Evolutionary conservation across 371 early-diverging fungal species (phyloP).

Genomic region (Conidiobolus incongruus): DNA sequence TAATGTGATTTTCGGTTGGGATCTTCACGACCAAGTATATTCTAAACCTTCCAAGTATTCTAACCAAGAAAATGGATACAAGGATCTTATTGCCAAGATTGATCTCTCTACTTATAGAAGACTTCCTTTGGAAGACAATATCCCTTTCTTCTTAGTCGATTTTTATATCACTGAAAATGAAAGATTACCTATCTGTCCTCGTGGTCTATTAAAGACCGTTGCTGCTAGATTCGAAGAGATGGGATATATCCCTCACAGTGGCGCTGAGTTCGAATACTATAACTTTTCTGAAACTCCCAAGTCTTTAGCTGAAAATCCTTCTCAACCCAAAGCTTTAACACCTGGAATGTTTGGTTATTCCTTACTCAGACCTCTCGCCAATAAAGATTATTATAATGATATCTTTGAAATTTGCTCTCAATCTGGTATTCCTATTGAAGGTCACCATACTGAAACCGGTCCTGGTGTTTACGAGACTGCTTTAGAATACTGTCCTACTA

Average conservation of each 20-base stretch:
- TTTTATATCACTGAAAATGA: slow-evolving; percentile 22
- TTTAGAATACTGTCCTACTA: slow-evolving; percentile 30
- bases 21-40: slow-evolving; percentile 34
- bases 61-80: slow-evolving; percentile 15
- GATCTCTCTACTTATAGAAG: slow-evolving; percentile 39
- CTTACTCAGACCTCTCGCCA: slow-evolving; percentile 36
- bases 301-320: slow-evolving; percentile 26
- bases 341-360: slow-evolving; percentile 72
- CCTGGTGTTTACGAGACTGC: slow-evolving; percentile 77
- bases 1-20: slow-evolving; percentile 71
- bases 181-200: slow-evolving; percentile 40
- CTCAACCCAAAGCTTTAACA: slow-evolving; percentile 29
- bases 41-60: slow-evolving; percentile 10
- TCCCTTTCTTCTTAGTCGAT: slow-evolving; percentile 48
- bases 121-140: slow-evolving; percentile 53
- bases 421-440: slow-evolving; percentile 45
- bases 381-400: slow-evolving; percentile 45
- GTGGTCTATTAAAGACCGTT: slow-evolving; percentile 28
- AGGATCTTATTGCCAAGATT: slow-evolving; percentile 41
- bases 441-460: slow-evolving; percentile 66
- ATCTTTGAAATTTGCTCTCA: slow-evolving; percentile 37
- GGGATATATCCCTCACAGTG: slow-evolving; percentile 33
- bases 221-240: slow-evolving; percentile 16
- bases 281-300: slow-evolving; percentile 55
- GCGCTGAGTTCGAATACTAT: slow-evolving; percentile 65